Percentiles rank a stretch among this genome's conserved stretches.
phyloP scores from a whole-genome alignment of 805 yeast species.

The Cephaloascus fragrans region DNA sequence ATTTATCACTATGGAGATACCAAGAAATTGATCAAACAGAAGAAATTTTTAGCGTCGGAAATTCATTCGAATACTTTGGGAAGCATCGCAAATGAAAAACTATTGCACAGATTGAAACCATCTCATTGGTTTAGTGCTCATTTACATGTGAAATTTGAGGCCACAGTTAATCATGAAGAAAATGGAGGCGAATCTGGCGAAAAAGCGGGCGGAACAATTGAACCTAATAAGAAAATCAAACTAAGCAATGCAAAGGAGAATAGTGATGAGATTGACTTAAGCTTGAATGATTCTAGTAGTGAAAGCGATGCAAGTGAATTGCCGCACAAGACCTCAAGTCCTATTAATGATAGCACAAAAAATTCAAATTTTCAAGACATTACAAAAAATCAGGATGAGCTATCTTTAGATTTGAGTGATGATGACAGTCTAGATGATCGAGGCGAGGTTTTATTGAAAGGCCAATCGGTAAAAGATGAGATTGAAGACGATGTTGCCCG shows the following conservation, averaged over 20 bases:
- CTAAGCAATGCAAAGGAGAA: conserved; percentile 5
- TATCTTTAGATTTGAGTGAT: conserved; percentile 14
- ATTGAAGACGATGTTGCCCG: conserved; percentile 1
- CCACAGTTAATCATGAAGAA: conserved; percentile 36
- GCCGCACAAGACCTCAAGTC: conserved; percentile 1
- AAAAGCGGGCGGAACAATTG: conserved; percentile 6
- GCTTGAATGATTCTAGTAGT: conserved; percentile 9
- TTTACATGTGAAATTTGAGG: conserved; percentile 67
- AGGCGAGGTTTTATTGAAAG: conserved; percentile 5
- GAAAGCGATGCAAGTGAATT: neutral
- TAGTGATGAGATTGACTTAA: conserved; percentile 11
- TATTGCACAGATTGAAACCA: conserved; percentile 52
- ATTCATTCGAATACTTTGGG: conserved; percentile 56
- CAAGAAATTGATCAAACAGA: conserved; percentile 36
- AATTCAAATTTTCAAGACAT: no score
- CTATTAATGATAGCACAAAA: conserved; percentile 8
- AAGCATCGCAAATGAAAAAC: conserved; percentile 50
- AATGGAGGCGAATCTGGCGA: no score
- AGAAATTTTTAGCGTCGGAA: conserved; percentile 64
- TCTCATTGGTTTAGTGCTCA: conserved; percentile 83
- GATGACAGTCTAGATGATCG: conserved; percentile 4
- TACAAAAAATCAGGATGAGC: conserved; percentile 24
- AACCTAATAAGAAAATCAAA: conserved; percentile 4
- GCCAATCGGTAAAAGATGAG: conserved; percentile 5
- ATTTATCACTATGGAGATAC: conserved; percentile 58